Base-by-base conservation (phyloP, 129 eudicot genomes). In the Tanacetum coccineum region DNA sequence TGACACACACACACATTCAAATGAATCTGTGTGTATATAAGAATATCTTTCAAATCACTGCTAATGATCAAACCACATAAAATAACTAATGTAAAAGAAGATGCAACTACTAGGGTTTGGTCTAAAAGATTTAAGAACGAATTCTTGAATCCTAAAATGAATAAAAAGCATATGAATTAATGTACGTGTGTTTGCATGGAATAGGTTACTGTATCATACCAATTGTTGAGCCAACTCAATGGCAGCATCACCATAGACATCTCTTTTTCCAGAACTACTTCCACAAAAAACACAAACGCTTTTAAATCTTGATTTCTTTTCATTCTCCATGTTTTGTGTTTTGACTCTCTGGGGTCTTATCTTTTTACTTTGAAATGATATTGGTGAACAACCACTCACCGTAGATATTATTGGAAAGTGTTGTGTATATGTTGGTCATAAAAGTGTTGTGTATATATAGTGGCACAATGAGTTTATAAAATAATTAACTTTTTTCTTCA, bases 211-310 rank as follows among this genome's bases (percentile, higher is more conserved):
- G 0, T 17, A 45, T 40, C 0, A 47, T 80, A 88, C 96, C 92
- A 88, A 81, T 62, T 85, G 83, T 65, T 82, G 81, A 69, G 87
- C 96, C 21, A 88, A 62, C 79, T 88, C 83, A 64, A 83, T 62
- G 52, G 96, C 96, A 17, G 96, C 91, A 58, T 82, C 87, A 47
- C 71, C 73, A 67, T 88, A 88, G 32, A 84, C 80, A 21, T 85
- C 92, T 53, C 85, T 80, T 72, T 88, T 88, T 0, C 96, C 91
- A 39, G 88, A 66, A 68, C 96, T 88, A 45, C 91, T 88, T 15
- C 91, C 96, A 76, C 96, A 88, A 72, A 88, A 88, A 36, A 85
- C 96, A 68, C 96, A 85, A 15, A 88, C 89, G 21, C 89, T 70
- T 70, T 78, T 88, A 77, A 88, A 88, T 70, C 85, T 82, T 60